phyloP scores from a whole-genome alignment of 441 rosid genomes.

The Populus trichocarpa region DNA sequence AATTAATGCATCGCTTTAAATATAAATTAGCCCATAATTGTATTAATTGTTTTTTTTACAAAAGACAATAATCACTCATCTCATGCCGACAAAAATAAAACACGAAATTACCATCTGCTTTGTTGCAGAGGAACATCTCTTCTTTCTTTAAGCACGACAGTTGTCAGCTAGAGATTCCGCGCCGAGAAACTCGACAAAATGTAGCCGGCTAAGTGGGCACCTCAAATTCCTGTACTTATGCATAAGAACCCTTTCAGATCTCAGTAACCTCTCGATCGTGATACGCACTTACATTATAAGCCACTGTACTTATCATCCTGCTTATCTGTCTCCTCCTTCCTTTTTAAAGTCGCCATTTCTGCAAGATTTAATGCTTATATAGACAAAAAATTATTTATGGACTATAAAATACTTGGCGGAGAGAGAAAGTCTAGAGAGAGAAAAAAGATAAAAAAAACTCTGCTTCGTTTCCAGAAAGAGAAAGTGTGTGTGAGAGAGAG shows the following conservation, averaged over 20 bases:
- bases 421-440: constrained; percentile 19
- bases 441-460: constrained; percentile 7
- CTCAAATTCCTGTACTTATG: constrained; percentile 14
- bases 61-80: neutral
- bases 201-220: constrained; percentile 67
- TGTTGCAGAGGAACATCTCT: neutral
- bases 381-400: constrained; percentile 15
- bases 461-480: constrained; percentile 29
- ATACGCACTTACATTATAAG: neutral
- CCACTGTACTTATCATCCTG: constrained; percentile 18
- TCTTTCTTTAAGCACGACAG: constrained; percentile 27
- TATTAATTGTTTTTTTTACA: too few species aligned
- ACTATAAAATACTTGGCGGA: constrained; percentile 23
- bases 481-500: constrained; percentile 27
- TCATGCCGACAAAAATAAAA: neutral
- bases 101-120: neutral
- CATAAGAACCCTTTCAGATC: fast-evolving
- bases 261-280: fast-evolving
- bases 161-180: constrained; percentile 69
- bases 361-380: constrained; percentile 43
- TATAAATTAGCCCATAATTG: too few species aligned
- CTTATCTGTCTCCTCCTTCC: constrained; percentile 51
- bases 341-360: constrained; percentile 52
- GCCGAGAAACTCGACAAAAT: constrained; percentile 59
- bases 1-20: too few species aligned